Conservation (phyloP, 2,329 filamentous ascomycete genomes). For the Rosellinia necatrix region DNA sequence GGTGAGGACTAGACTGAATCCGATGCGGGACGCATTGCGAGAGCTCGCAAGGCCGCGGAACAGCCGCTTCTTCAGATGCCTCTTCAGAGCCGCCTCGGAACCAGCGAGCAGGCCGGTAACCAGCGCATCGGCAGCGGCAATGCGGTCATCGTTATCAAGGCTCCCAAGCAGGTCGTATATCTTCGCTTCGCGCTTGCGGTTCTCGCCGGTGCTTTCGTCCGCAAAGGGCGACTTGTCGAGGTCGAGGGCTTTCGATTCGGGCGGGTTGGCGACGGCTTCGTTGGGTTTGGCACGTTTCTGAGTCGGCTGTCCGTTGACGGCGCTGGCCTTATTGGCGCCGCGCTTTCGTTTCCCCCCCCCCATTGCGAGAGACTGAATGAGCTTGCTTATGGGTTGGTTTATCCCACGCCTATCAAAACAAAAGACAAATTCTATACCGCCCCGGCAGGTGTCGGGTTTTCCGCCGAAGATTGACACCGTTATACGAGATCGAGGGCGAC, state of each 20-base stretch:
- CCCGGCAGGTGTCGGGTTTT: too few species aligned
- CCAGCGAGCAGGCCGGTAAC: constrained; percentile 59
- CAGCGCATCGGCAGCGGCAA: constrained; percentile 63
- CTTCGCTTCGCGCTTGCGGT: constrained; percentile 61
- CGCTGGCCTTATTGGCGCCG: constrained; percentile 38
- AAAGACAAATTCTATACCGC: too few species aligned
- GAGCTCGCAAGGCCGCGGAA: constrained; percentile 89
- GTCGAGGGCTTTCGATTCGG: constrained; percentile 33
- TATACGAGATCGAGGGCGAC: too few species aligned
- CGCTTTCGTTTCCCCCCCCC: constrained; percentile 53
- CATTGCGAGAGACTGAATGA: too few species aligned
- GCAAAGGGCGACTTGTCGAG: constrained; percentile 54
- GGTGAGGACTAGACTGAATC: constrained; percentile 86
- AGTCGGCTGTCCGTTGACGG: constrained; percentile 37
- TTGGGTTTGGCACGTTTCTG: constrained; percentile 46
- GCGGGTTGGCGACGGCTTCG: constrained; percentile 29
- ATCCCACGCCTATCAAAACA: too few species aligned
- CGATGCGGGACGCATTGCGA: constrained; percentile 83
- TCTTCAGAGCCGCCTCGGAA: constrained; percentile 58
- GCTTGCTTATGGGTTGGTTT: too few species aligned
- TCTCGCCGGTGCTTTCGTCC: constrained; percentile 55
- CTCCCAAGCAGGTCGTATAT: constrained; percentile 67
- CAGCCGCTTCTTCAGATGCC: constrained; percentile 69
- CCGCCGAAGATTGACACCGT: too few species aligned
- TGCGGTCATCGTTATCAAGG: constrained; percentile 59